phyloP scores from a whole-genome alignment of 1,284 basidiomycete species.

The Rhizoctonia solani region DNA sequence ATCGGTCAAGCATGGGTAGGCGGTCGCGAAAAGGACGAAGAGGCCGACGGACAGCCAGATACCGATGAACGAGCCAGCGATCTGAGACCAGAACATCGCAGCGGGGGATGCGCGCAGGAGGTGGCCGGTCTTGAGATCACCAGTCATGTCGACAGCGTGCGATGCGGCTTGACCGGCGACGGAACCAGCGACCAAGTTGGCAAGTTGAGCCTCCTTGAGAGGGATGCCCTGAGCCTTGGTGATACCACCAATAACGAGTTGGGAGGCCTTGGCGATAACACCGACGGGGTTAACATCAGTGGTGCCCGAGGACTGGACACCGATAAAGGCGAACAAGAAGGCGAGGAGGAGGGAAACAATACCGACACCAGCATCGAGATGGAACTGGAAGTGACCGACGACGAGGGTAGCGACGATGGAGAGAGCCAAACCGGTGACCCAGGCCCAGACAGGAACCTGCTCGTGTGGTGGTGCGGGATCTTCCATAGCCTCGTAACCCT shows the following conservation, averaged over 20 bases:
- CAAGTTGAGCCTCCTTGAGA: slow-evolving; percentile 50
- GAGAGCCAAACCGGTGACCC: slow-evolving; percentile 55
- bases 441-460: slow-evolving; percentile 60
- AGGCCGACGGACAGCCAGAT: slow-evolving; percentile 60
- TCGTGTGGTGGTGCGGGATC: slow-evolving; percentile 57
- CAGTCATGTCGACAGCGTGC: slow-evolving; percentile 70
- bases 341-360: slow-evolving; percentile 60
- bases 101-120: slow-evolving; percentile 66
- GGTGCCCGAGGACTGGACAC: slow-evolving; percentile 62
- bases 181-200: slow-evolving; percentile 64
- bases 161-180: slow-evolving; percentile 62
- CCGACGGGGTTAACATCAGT: slow-evolving; percentile 67
- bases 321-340: slow-evolving; percentile 71
- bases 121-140: slow-evolving; percentile 73
- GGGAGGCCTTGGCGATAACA: slow-evolving; percentile 66
- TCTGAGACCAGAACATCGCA: slow-evolving; percentile 68
- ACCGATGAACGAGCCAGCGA: slow-evolving; percentile 59
- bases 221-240: slow-evolving; percentile 52
- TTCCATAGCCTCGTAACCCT: slow-evolving; percentile 49
- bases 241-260: slow-evolving; percentile 64
- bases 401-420: slow-evolving; percentile 58
- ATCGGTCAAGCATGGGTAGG: slow-evolving; percentile 64
- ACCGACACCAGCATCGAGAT: slow-evolving; percentile 62
- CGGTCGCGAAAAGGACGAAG: slow-evolving; percentile 64
- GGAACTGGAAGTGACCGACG: slow-evolving; percentile 59